phyloP scores from a whole-genome alignment of 1,284 basidiomycete species.

The Melampsora larici-populina region DNA sequence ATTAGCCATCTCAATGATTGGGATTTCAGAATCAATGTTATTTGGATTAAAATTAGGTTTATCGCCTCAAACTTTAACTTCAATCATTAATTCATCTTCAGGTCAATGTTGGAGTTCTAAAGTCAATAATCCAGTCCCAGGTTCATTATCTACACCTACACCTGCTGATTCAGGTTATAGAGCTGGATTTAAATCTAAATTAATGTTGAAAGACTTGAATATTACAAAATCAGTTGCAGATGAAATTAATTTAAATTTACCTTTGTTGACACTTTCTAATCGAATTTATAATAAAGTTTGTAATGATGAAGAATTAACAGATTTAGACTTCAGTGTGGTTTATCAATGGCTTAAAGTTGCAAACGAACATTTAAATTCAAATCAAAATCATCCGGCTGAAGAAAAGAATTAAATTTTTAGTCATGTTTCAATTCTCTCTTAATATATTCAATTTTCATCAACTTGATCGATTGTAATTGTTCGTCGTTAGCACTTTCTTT shows the following conservation, averaged over 20 bases:
- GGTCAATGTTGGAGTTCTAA: conserved; percentile 54
- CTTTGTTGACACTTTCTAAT: conserved; percentile 3
- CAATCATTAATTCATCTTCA: conserved; percentile 77
- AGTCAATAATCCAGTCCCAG: conserved; percentile 39
- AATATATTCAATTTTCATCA: no score
- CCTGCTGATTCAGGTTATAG: conserved; percentile 29
- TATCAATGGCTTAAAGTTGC: conserved; percentile 30
- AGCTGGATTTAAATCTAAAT: conserved; percentile 23
- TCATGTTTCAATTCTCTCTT: no score
- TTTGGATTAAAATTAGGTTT: conserved; percentile 73
- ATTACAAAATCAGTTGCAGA: conserved; percentile 6
- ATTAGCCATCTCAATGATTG: conserved; percentile 50
- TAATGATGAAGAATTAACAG: background rate
- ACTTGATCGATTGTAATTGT: no score
- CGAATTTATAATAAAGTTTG: conserved; percentile 1
- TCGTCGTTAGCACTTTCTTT: no score
- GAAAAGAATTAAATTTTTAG: no score
- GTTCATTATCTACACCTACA: background rate
- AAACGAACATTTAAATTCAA: no score
- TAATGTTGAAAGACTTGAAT: conserved; percentile 36
- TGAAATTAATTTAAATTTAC: background rate
- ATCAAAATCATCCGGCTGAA: no score
- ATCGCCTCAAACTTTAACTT: conserved; percentile 68
- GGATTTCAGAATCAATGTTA: conserved; percentile 72
- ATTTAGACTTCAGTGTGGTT: conserved; percentile 38